Evolutionary conservation across 805 yeast genomes (phyloP), one percentile per base, ranked within the genome.

Genomic region (Lachancea kluyveri): DNA sequence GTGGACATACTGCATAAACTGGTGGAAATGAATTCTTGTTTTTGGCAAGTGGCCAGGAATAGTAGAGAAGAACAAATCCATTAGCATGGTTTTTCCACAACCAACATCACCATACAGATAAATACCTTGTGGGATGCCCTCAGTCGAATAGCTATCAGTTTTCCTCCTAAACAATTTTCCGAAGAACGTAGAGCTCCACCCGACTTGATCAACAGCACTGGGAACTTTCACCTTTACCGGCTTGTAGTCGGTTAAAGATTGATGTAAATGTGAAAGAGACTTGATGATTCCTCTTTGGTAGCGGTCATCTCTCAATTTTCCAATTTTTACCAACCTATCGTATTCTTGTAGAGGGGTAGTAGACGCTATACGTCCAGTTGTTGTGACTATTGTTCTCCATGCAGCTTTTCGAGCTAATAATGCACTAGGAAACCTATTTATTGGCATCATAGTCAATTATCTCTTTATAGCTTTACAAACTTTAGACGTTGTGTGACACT

Each of bases 81-180:
- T 90, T 39, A 92, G 65, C 96, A 92, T 90, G 6, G 98, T 92
- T 54, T 92, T 90, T 4, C 98, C 98, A 59, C 97, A 88, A 2
- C 98, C 98, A 25, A 92, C 98, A 57, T 92, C 97, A 14, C 98
- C 98, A 58, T 84, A 92, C 18, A 92, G 66, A 50, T 92, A 92
- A 6, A 92, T 80, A 4, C 98, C 98, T 43, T 71, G 66, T 2
- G 92, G 95, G 9, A 78, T 65, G 3, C 46, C 47, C 12, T 57
- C 57, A 17, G 59, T 64, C 18, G 34, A 33, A 32, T 15, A 40
- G 37, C 15, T 37, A 32, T 15, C 30, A 30, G 6, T 31, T 18
- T 19, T 27, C 24, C 25, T 50, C 57, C 42, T 26, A 25, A 70
- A 55, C 8, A 68, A 19, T 4, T 56, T 38, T 1, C 58, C 42